Evolutionary conservation across 2,329 filamentous ascomycete genomes (phyloP), one percentile per base, ranked within the genome.

Genomic region (Capronia epimyces): DNA sequence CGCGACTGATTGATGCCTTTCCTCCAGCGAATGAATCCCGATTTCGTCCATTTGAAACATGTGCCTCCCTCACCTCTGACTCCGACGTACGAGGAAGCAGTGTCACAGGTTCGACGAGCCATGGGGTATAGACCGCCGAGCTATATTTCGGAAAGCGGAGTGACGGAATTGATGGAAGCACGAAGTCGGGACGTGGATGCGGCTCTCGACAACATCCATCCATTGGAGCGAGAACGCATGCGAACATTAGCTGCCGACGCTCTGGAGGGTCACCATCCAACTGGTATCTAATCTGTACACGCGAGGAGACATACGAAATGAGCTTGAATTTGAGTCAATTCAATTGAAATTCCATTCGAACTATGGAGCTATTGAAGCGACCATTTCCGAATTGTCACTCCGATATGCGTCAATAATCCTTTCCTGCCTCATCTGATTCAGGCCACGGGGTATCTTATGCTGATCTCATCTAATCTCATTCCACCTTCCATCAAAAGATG

Each of bases 21-120:
- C 18, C 32, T 32, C 22, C 61, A 86, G 80, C 78, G 87, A 42
- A 84, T 89, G 25, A 86, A 95, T 62, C 89, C 89, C 1, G 81
- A 91, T 63, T 75, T 88, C 12, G 75, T 95, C 21, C 89, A 86
- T 65, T 94, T 88, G 88, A 82, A 86, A 66, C 80, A 84, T 31
- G 85, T 51, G 6, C 49, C 48, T n/a, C 57, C 57, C 2, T 58
- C 59, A n/a, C 59, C 59, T 5, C 34, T 53, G 25, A 61, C 59
- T 15, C 59, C 59, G 1, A 61, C 57, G 2, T 61, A 61, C 45
- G 57, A 59, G 37, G 52, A 61, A 44, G 59, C 59, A 1, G 10
- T 60, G 52, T 52, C 34, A 9, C 42, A 56, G 9, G 45, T 58
- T 6, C 57, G 52, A 27, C 48, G 31, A 22, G 50, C 42, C 3